Evolutionary conservation across 2,329 filamentous ascomycete species (phyloP).

Genomic region (Thermoascus crustaceus): DNA sequence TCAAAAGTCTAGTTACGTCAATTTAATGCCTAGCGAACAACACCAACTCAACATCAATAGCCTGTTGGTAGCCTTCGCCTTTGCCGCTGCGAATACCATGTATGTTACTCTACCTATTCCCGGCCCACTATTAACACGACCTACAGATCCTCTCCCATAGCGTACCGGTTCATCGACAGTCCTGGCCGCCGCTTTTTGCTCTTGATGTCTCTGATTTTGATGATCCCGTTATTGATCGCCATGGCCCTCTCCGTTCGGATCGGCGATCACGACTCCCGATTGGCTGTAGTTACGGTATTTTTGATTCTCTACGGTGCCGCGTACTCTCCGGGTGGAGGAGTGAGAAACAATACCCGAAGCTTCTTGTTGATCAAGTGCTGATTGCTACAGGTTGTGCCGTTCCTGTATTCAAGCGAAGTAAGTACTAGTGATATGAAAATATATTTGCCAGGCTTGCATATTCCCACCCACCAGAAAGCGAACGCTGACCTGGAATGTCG

Average conservation of each 20-base stretch:
- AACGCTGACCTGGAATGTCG: background rate
- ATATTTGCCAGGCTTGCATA: no score
- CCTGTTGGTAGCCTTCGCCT: conserved; percentile 12
- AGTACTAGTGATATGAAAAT: no score
- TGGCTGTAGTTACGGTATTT: conserved; percentile 5
- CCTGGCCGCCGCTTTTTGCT: conserved; percentile 12
- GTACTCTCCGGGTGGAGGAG: conserved; percentile 8
- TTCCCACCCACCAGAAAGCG: no score
- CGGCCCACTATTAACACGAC: background rate
- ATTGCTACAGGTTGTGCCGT: conserved; percentile 4
- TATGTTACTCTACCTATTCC: conserved; percentile 2
- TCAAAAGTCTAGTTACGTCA: no score
- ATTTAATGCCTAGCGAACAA: conserved; percentile 1
- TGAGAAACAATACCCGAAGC: background rate
- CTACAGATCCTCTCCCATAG: conserved; percentile 10
- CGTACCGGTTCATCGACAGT: conserved; percentile 13
- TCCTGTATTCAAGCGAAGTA: conserved; percentile 9
- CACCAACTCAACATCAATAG: conserved; percentile 2
- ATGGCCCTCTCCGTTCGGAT: conserved; percentile 10
- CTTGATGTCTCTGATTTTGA: conserved; percentile 10
- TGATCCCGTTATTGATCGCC: conserved; percentile 13
- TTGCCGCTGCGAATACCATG: conserved; percentile 11
- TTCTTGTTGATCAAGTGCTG: background rate
- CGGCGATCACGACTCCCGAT: conserved; percentile 1
- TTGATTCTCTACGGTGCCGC: conserved; percentile 7